A percentile compares a stretch with the other conserved stretches of the same genome.
Conservation (phyloP, 768 basidiomycete genomes). For the Strobilomyces confusus region DNA sequence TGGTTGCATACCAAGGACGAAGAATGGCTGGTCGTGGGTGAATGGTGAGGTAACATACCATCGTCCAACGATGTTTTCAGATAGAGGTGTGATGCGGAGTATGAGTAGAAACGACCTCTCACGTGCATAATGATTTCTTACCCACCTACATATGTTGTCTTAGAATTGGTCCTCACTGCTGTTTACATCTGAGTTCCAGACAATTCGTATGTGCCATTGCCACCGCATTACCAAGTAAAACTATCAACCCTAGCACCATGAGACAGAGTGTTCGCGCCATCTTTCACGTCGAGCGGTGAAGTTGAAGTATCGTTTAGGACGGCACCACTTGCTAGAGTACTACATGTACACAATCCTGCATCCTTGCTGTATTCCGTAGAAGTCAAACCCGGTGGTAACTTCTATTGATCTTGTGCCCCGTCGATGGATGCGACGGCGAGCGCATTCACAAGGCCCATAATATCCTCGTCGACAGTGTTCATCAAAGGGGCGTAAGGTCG, state of each 20-base stretch:
- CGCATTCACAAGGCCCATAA: slow-evolving; percentile 9
- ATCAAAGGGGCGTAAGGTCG: neutral
- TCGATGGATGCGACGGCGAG: slow-evolving; percentile 14
- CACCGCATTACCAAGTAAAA: neutral
- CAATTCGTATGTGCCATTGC: neutral
- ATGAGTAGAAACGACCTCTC: slow-evolving; percentile 6
- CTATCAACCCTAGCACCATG: neutral
- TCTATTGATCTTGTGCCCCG: neutral
- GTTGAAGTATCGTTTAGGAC: no score
- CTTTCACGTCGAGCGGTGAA: neutral
- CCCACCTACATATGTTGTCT: slow-evolving; percentile 8
- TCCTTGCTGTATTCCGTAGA: no score
- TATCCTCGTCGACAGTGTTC: slow-evolving; percentile 1
- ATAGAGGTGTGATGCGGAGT: slow-evolving; percentile 8
- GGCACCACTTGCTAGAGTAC: no score
- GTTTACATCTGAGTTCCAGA: neutral
- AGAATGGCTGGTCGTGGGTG: slow-evolving; percentile 24
- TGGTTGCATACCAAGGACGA: slow-evolving; percentile 57
- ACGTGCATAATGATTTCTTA: neutral
- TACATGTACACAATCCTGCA: no score
- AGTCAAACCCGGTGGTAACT: neutral
- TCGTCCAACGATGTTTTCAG: neutral
- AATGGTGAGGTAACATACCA: slow-evolving; percentile 25
- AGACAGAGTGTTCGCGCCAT: neutral
- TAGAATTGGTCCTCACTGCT: neutral